A percentile compares a stretch with the other conserved stretches of the same genome.
phyloP scores from a whole-genome alignment of 2,329 filamentous ascomycete species.

The Cytospora piceae region DNA sequence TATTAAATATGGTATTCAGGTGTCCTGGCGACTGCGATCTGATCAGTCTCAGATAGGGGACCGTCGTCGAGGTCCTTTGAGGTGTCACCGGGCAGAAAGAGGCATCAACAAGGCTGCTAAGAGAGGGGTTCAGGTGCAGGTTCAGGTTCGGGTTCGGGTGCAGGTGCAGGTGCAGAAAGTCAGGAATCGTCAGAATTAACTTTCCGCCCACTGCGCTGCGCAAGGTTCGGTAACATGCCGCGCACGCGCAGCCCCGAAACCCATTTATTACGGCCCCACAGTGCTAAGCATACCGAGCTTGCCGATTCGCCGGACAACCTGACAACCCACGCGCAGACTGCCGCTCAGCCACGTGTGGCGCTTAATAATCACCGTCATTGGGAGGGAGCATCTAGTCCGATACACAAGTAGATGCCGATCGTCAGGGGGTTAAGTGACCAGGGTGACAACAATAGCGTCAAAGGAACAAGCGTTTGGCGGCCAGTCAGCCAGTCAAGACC shows the following conservation, averaged over 20 bases:
- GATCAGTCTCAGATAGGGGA: not conserved
- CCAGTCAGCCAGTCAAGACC: not conserved
- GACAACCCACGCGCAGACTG: not conserved
- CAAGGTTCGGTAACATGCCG: slow-evolving; percentile 18
- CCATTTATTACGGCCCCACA: not conserved
- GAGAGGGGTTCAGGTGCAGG: slow-evolving; percentile 13
- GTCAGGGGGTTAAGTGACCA: slow-evolving; percentile 9
- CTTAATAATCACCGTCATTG: slow-evolving; percentile 2
- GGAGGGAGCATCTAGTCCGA: slow-evolving; percentile 19
- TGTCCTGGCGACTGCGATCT: slow-evolving; percentile 3
- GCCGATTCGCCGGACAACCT: not conserved
- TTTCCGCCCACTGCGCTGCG: slow-evolving; percentile 2
- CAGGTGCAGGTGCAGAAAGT: not conserved
- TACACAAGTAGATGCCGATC: slow-evolving; percentile 9
- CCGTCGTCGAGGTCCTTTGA: not conserved
- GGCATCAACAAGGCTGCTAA: not conserved
- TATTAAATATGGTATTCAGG: not conserved
- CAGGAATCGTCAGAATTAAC: slow-evolving; percentile 11
- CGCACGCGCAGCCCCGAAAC: not conserved
- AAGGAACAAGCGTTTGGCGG: not conserved
- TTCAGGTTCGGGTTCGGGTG: slow-evolving; percentile 6
- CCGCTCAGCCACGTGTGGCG: slow-evolving; percentile 6
- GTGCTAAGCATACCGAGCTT: not conserved
- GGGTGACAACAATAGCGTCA: not conserved
- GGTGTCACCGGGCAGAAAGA: not conserved